Conservation (phyloP, 495 filamentous ascomycete genomes). For the Choiromyces venosus region DNA sequence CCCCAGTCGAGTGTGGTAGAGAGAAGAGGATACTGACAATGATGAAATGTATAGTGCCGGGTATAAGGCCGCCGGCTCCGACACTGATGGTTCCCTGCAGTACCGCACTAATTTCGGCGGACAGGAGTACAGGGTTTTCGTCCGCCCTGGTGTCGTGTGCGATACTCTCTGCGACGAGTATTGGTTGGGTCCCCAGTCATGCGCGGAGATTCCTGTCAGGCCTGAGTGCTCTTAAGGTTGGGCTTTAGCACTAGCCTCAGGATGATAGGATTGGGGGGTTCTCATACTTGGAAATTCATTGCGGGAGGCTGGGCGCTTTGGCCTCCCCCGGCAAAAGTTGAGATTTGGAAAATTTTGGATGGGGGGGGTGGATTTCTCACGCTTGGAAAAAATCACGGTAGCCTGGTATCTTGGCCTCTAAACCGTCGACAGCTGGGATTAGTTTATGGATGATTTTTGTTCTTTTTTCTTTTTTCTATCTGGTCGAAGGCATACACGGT, state of each 20-base stretch:
- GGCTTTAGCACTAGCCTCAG: neutral
- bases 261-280: neutral
- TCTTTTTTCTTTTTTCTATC: neutral
- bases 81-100: neutral
- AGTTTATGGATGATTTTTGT: neutral
- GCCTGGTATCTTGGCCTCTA: neutral
- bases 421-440: neutral
- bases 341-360: neutral
- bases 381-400: neutral
- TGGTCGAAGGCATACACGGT: neutral
- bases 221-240: conserved; percentile 22
- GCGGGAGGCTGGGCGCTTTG: neutral
- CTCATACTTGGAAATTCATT: neutral
- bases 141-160: conserved; percentile 42
- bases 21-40: neutral
- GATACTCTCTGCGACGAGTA: conserved; percentile 41
- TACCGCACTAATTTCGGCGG: conserved; percentile 28
- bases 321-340: neutral
- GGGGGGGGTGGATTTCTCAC: neutral
- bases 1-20: neutral
- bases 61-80: conserved; percentile 11
- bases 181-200: conserved; percentile 35
- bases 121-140: conserved; percentile 44
- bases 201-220: conserved; percentile 37
- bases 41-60: conserved; percentile 14